phyloP scores from a whole-genome alignment of 2,329 filamentous ascomycete species.

The Beauveria australis region DNA sequence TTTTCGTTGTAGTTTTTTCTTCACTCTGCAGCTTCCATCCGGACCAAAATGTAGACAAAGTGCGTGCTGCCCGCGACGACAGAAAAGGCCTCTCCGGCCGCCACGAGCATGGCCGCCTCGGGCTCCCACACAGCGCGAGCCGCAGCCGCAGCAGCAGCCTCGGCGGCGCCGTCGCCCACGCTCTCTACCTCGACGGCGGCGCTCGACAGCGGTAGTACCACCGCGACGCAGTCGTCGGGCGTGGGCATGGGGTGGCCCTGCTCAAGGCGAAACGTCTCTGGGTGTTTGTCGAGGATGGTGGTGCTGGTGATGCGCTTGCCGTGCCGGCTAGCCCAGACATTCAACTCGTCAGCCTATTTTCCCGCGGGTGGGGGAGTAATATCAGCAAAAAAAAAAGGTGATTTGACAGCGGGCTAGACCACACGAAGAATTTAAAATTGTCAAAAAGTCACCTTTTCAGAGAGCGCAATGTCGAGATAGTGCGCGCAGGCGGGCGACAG shows the following conservation, averaged over 20 bases:
- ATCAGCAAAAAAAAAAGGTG: not conserved
- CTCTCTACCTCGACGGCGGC: not conserved
- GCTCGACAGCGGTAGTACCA: not conserved
- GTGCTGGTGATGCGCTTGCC: slow-evolving; percentile 5
- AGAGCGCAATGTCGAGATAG: slow-evolving; percentile 4
- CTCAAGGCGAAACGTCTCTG: slow-evolving; percentile 4
- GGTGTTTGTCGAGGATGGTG: slow-evolving; percentile 5
- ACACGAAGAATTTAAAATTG: not conserved
- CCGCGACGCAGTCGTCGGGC: not conserved
- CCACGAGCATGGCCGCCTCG: not conserved
- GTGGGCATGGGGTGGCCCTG: not conserved
- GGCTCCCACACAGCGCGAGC: not conserved
- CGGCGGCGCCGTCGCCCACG: not conserved
- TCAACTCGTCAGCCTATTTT: not conserved
- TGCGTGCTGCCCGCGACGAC: not conserved
- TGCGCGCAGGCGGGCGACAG: not conserved
- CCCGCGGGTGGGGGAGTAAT: no score
- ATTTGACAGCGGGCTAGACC: no score
- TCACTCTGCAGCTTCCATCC: not conserved
- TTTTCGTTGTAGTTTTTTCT: no score
- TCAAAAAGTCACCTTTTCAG: not conserved
- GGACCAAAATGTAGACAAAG: not conserved
- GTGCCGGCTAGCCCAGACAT: not conserved
- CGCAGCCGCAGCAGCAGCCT: no score
- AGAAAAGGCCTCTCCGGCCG: not conserved